Percentiles rank a stretch among this genome's conserved stretches.
Evolutionary conservation across 2,329 filamentous ascomycete genomes (phyloP).

Genomic region (Neonectria sp.): DNA sequence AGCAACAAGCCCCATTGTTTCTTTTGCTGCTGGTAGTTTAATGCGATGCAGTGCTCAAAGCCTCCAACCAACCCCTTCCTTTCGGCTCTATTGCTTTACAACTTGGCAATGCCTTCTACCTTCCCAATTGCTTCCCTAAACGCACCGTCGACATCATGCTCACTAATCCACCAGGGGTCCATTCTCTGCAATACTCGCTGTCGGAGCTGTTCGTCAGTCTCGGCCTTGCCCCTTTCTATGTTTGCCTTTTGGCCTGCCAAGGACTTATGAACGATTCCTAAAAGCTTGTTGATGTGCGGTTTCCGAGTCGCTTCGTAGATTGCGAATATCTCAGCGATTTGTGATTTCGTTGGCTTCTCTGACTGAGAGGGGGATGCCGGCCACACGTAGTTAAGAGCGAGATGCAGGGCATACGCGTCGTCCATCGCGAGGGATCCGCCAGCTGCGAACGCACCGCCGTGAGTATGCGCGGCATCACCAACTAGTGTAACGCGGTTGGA

Average conservation of each 20-base stretch:
- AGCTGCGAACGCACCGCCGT: constrained; percentile 59
- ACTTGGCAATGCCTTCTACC: neutral
- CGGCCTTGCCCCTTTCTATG: constrained; percentile 41
- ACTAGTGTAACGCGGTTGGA: constrained; percentile 53
- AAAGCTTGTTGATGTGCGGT: constrained; percentile 55
- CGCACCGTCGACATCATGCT: constrained; percentile 60
- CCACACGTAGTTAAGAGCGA: constrained; percentile 56
- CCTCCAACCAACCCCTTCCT: no score
- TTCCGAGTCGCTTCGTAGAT: constrained; percentile 61
- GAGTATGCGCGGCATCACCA: constrained; percentile 59
- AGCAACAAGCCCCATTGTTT: no score
- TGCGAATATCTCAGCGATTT: constrained; percentile 50
- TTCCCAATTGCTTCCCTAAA: constrained; percentile 42
- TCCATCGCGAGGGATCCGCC: constrained; percentile 58
- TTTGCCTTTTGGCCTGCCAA: constrained; percentile 27
- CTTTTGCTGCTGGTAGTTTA: no score
- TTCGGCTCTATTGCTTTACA: neutral
- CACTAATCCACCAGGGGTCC: constrained; percentile 61
- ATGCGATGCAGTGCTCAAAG: no score
- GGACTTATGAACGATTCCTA: constrained; percentile 34
- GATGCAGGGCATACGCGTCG: constrained; percentile 59
- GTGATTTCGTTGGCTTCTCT: constrained; percentile 29
- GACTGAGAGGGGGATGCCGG: constrained; percentile 27
- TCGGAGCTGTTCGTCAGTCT: constrained; percentile 57
- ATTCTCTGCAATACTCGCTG: constrained; percentile 53